Conservation (phyloP, 495 filamentous ascomycete species). For the Glonium stellatum region DNA sequence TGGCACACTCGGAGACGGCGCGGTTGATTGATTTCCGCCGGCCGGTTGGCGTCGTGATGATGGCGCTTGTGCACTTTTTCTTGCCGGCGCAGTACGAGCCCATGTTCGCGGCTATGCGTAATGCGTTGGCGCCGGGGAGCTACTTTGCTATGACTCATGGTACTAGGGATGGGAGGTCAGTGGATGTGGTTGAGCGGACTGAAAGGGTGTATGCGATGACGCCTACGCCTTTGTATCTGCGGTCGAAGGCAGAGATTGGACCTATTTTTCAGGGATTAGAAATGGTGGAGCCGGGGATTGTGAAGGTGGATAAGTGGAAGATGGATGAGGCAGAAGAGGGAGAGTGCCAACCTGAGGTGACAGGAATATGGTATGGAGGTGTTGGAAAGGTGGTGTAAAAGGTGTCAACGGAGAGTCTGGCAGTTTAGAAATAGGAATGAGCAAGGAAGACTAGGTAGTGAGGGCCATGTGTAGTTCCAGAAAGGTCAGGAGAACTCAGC, state of each 20-base stretch:
- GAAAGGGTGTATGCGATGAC: conserved; percentile 1
- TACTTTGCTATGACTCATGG: not conserved
- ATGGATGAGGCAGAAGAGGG: conserved; percentile 6
- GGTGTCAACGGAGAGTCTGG: no score
- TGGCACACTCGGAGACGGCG: conserved; percentile 3
- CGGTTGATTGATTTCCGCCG: conserved; percentile 3
- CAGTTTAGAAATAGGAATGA: no score
- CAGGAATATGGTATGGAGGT: conserved; percentile 1
- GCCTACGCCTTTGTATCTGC: not conserved
- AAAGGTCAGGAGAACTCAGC: no score
- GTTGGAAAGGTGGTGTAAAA: not conserved
- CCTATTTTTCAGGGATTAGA: conserved; percentile 3
- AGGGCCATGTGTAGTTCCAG: no score
- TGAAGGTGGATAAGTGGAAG: conserved; percentile 2
- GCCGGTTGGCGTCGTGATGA: conserved; percentile 4
- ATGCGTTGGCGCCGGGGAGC: not conserved
- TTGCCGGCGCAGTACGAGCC: not conserved
- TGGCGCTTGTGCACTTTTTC: conserved; percentile 8
- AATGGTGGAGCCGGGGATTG: conserved; percentile 6
- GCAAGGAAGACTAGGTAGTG: no score
- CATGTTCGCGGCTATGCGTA: not conserved
- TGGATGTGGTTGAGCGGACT: no score
- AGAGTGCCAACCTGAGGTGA: not conserved
- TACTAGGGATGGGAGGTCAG: not conserved
- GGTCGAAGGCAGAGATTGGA: not conserved